These are phyloP conservation scores for Pulveroboletus frians DNA, from an alignment of 768 basidiomycete genomes.

Conservation along the genomic window DNA sequence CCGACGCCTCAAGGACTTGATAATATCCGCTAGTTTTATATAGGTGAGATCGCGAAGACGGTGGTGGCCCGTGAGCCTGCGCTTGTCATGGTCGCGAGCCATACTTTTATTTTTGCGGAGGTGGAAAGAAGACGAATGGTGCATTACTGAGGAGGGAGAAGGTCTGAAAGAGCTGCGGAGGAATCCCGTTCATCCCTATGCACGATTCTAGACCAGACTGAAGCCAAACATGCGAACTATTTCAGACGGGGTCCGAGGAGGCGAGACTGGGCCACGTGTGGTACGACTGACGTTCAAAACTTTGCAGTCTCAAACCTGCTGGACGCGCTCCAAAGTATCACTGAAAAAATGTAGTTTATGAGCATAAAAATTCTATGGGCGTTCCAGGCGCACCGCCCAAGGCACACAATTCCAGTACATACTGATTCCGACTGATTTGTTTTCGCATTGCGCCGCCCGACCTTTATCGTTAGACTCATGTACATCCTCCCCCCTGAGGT, in stretches of 20 bases:
- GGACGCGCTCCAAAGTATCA: slow-evolving; percentile 11
- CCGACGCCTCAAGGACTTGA: slow-evolving; percentile 19
- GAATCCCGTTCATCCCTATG: background rate
- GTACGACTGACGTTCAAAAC: background rate
- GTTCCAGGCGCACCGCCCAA: background rate
- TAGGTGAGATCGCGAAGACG: slow-evolving; percentile 17
- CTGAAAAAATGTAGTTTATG: slow-evolving; percentile 15
- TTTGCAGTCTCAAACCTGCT: background rate
- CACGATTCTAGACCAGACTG: slow-evolving; percentile 15
- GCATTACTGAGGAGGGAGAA: background rate
- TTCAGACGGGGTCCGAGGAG: background rate
- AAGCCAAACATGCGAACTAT: background rate
- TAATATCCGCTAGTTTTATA: slow-evolving; percentile 16
- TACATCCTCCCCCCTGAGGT: slow-evolving; percentile 26
- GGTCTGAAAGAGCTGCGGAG: background rate
- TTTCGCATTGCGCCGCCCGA: background rate
- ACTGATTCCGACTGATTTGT: slow-evolving; percentile 10
- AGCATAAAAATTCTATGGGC: too few species aligned
- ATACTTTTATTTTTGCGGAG: slow-evolving; percentile 14
- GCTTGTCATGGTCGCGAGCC: slow-evolving; percentile 1
- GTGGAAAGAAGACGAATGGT: slow-evolving; percentile 7
- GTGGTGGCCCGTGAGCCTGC: slow-evolving; percentile 6
- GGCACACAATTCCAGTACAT: slow-evolving; percentile 12
- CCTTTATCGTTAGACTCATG: slow-evolving; percentile 17
- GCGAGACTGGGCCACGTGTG: background rate